A percentile compares a stretch with the other conserved stretches of the same genome.
These are phyloP conservation scores for Scheffersomyces amazonensis DNA, from an alignment of 805 yeast species.

Conservation along the genomic window DNA sequence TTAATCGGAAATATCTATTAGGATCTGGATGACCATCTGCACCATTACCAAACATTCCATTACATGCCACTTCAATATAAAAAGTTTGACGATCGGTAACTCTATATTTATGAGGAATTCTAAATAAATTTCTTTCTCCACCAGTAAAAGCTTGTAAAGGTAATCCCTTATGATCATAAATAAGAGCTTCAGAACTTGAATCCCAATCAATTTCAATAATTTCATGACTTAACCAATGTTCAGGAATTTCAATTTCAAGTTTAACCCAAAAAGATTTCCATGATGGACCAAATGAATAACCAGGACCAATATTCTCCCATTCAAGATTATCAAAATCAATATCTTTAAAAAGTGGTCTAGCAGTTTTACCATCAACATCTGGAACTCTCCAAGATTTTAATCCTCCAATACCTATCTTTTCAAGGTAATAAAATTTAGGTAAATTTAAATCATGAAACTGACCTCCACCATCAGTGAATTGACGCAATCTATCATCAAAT, in stretches of 20 bases:
- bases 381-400: conserved; percentile 75
- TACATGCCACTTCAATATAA: conserved; percentile 87
- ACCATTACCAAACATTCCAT: conserved; percentile 85
- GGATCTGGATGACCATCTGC: conserved; percentile 63
- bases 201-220: conserved; percentile 78
- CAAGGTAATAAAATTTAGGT: conserved; percentile 75
- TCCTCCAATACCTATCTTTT: conserved; percentile 47
- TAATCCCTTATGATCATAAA: conserved; percentile 62
- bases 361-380: conserved; percentile 42
- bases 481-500: conserved; percentile 70
- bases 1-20: conserved; percentile 66
- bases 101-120: conserved; percentile 55
- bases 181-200: conserved; percentile 79
- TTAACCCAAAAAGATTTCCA: conserved; percentile 98
- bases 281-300: conserved; percentile 85
- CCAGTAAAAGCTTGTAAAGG: conserved; percentile 86
- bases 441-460: conserved; percentile 68
- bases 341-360: conserved; percentile 62
- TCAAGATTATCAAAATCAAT: conserved; percentile 46
- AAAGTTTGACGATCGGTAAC: conserved; percentile 57
- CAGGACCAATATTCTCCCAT: conserved; percentile 59
- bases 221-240: conserved; percentile 48
- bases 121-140: conserved; percentile 74
- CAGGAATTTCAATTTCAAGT: conserved; percentile 62
- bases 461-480: conserved; percentile 73